Evolutionary conservation across 2,329 filamentous ascomycete genomes (phyloP), one percentile per base, ranked within the genome.

Genomic region (Metarhizium guizhouense): DNA sequence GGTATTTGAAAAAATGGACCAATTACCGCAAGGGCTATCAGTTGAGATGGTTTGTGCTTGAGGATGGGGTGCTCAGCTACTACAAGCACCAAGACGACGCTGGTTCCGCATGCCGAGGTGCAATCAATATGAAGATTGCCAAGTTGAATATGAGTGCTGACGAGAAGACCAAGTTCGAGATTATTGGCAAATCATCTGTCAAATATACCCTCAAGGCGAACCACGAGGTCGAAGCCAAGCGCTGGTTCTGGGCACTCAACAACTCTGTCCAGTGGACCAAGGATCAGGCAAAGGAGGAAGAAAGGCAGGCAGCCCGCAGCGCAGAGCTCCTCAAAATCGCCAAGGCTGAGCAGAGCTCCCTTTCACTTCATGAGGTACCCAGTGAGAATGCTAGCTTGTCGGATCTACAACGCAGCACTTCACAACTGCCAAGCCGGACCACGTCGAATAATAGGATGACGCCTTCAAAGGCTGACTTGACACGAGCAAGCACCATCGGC

Each of bases 31-130:
- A 89, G 67, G 94, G 94, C 8, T 99, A 96, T 74, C 96, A 99
- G 74, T 72, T 99, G 60, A 82, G 94, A 58, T 99, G 93, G 92
- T 99, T 99, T 68, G 94, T 97, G 14, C 82, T 99, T 8, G 94
- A 99, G 68, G 94, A 99, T 68, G 94, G 94, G 13, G 93, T 99
- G 13, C 73, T 99, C 62, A 97, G 94, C 72, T 99, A 99, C 74
- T 99, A 97, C 76, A 99, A 99, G 74, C 90, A 97, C 70, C 94
- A 99, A 73, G 94, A 99, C 68, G 94, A 99, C 69, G 90, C 91
- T 36, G 94, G 92, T 29, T 95, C 91, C 53, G 94, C 94, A 55
- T 99, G 94, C 69, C 90, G 94, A 59, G 94, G 94, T 57, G 94
- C 94, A 53, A 99, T 99, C 74, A 97, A 97, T 70, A 99, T 99